Conservation (phyloP, 2,329 filamentous ascomycete species). For the Pyricularia sp. region DNA sequence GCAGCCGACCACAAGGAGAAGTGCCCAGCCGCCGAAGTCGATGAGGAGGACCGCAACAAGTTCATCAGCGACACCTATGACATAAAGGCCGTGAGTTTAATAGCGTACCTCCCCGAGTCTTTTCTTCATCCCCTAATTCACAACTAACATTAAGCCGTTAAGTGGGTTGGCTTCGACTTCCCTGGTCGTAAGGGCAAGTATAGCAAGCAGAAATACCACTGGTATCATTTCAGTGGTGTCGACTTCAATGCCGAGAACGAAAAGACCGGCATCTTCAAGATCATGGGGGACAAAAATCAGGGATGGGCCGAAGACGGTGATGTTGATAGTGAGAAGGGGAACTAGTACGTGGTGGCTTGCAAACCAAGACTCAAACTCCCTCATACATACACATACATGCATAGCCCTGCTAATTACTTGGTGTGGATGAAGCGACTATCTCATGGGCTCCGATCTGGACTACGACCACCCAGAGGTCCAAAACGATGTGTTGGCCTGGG, state of each 20-base stretch:
- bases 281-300: slow-evolving; percentile 44
- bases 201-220: slow-evolving; percentile 56
- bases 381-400: slow-evolving; percentile 38
- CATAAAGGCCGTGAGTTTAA: slow-evolving; percentile 40
- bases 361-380: slow-evolving; percentile 9
- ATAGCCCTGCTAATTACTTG: slow-evolving; percentile 16
- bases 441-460: slow-evolving; percentile 67
- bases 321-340: slow-evolving; percentile 50
- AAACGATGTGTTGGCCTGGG: slow-evolving; percentile 57
- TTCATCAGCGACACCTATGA: slow-evolving; percentile 48
- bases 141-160: slow-evolving; percentile 49
- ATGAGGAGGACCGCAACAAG: slow-evolving; percentile 48
- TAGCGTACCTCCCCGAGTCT: too few species aligned
- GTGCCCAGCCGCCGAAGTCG: slow-evolving; percentile 54
- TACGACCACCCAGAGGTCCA: slow-evolving; percentile 54
- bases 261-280: slow-evolving; percentile 59
- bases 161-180: slow-evolving; percentile 62
- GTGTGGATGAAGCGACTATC: slow-evolving; percentile 40
- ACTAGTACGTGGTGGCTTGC: slow-evolving; percentile 30
- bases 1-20: slow-evolving; percentile 58
- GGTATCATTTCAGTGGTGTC: slow-evolving; percentile 61
- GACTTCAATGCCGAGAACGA: slow-evolving; percentile 53
- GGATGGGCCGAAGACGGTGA: slow-evolving; percentile 56
- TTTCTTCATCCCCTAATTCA: too few species aligned
- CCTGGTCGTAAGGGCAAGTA: slow-evolving; percentile 52